Base-by-base conservation (phyloP, 768 basidiomycete species). In the Megacollybia marginata region DNA sequence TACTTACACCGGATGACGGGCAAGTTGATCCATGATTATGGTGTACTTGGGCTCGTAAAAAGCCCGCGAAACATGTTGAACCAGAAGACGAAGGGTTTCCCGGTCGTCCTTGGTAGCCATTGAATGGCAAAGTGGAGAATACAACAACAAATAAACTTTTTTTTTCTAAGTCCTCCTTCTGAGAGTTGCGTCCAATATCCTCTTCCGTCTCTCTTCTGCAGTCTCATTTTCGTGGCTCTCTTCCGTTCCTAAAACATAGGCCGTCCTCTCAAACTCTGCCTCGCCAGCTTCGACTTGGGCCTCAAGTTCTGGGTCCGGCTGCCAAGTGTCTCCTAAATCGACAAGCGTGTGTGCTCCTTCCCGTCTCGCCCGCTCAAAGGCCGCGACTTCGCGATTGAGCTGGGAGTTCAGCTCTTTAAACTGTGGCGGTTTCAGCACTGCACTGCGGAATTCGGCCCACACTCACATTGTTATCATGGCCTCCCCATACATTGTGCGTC, bases 21-120 rank as follows among this genome's bases (percentile, higher is more conserved):
- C 82, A 64, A 99, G 82, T 69, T 95, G 89, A 71, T 97, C 95
- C 75, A 97, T 71, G 54, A 97, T 82, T 53, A 98, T 87, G 58
- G 85, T 88, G 65, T 76, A 92, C 59, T 88, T 89, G 42, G 90
- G 75, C 65, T 97, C 96, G 69, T 97, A 99, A 69, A 99, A 98
- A 33, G 88, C 84, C 59, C 95, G 82, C 43, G 86, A 82, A 62
- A 95, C 92, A 70, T 91, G 86, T 64, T 96, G 92, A 56, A 96
- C 90, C 58, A 99, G 84, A 52, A 83, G 79, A 65, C 83, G 84
- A 49, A 93, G 82, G 2, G 79, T 81, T 65, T 89, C 87, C 69
- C 84, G 80, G 60, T 89, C 88, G 62, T 88, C 88, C 62, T 85
- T 85, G 45, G 78, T 83, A 47, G 81, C 72, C 80, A 83, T 83